A percentile compares a stretch with the other conserved stretches of the same genome.
These are phyloP conservation scores for Leptomonas seymouri DNA, from an alignment of 208 protist genomes.

Conservation along the genomic window DNA sequence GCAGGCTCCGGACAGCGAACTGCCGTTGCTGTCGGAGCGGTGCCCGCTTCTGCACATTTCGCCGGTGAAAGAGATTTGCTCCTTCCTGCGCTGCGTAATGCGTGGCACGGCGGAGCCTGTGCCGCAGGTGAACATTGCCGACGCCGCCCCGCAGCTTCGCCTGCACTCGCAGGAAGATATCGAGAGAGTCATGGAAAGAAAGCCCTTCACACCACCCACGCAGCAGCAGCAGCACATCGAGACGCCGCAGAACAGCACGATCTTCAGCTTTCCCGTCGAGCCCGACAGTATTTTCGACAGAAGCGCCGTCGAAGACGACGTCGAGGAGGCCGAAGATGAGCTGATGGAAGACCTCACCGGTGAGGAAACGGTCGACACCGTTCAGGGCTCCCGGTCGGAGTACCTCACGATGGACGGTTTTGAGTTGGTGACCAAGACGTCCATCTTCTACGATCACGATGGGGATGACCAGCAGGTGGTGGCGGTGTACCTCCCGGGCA, in stretches of 20 bases:
- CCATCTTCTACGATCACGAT: constrained; percentile 55
- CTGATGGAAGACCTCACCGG: constrained; percentile 55
- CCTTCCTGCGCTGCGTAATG: constrained; percentile 28
- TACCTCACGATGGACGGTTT: constrained; percentile 70
- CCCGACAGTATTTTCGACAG: constrained; percentile 16
- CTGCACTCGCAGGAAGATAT: constrained; percentile 20
- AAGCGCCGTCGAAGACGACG: constrained; percentile 19
- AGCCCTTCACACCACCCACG: not conserved
- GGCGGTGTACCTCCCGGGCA: constrained; percentile 71
- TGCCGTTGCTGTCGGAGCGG: constrained; percentile 17
- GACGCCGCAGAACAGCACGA: not conserved
- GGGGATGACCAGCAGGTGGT: constrained; percentile 51
- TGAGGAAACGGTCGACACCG: constrained; percentile 67
- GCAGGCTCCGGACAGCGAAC: constrained; percentile 21
- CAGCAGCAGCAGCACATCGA: not conserved
- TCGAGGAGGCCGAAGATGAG: constrained; percentile 23
- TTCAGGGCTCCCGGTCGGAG: constrained; percentile 29
- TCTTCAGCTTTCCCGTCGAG: not conserved
- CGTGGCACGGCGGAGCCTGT: constrained; percentile 10
- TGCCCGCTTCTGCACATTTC: constrained; percentile 74
- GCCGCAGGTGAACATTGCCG: not conserved
- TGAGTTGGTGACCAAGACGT: constrained; percentile 59
- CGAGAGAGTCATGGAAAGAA: constrained; percentile 4
- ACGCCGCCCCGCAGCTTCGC: constrained; percentile 16
- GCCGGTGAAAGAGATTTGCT: constrained; percentile 60